These are phyloP conservation scores for Entrophospora sp. DNA, from an alignment of 192 early-diverging fungal genomes.

Conservation along the genomic window DNA sequence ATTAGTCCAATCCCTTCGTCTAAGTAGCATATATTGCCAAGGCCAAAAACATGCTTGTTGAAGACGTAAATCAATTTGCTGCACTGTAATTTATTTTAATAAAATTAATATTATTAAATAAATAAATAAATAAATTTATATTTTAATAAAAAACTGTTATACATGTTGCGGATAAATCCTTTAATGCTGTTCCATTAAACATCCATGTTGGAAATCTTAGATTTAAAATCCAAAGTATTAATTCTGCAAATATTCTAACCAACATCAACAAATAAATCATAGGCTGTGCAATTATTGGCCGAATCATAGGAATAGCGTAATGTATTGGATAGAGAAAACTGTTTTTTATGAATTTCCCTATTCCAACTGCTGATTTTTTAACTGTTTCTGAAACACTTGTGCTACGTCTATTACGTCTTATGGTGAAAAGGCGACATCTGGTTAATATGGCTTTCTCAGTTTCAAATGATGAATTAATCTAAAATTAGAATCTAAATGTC, in stretches of 20 bases:
- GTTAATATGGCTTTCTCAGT: conserved; percentile 40
- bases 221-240: conserved; percentile 52
- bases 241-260: conserved; percentile 42
- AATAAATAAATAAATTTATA: conserved; percentile 11
- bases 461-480: conserved; percentile 59
- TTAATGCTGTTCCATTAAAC: conserved; percentile 61
- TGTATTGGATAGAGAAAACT: conserved; percentile 21
- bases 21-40: conserved; percentile 66
- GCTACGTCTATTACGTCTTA: conserved; percentile 24
- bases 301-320: conserved; percentile 28
- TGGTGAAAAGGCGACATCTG: conserved; percentile 24
- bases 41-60: conserved; percentile 83
- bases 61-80: conserved; percentile 83
- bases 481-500: background rate
- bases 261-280: conserved; percentile 36
- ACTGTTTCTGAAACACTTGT: conserved; percentile 33
- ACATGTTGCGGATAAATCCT: conserved; percentile 60
- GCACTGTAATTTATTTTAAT: conserved; percentile 29
- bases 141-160: background rate
- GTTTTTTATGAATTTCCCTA: conserved; percentile 27
- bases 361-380: conserved; percentile 30
- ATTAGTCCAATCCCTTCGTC: conserved; percentile 48
- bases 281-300: conserved; percentile 30
- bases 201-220: conserved; percentile 45
- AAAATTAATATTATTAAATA: background rate